Evolutionary conservation across 306 rosid genomes (phyloP).

Genomic region (Sphenostylis stenocarpa): DNA sequence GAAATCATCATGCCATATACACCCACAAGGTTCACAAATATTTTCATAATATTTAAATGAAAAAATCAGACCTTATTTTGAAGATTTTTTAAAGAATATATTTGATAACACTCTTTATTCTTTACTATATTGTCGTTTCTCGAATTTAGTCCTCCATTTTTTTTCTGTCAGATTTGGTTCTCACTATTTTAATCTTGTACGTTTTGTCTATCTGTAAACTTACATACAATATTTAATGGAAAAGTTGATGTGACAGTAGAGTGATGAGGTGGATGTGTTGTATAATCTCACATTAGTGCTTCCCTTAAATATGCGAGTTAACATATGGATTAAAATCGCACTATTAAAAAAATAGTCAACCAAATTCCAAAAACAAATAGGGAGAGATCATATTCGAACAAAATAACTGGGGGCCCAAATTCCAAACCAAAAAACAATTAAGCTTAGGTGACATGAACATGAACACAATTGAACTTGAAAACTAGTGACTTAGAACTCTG

Average conservation of each 20-base stretch:
- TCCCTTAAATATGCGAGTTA: no score
- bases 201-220: background rate
- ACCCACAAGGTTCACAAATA: background rate
- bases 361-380: no score
- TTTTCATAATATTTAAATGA: no score
- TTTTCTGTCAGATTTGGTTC: background rate
- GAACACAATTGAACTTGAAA: background rate
- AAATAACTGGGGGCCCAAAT: no score
- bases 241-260: background rate
- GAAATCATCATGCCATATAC: conserved; percentile 3
- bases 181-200: background rate
- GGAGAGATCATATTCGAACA: no score
- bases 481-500: background rate
- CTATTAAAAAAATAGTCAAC: no score
- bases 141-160: background rate
- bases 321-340: background rate
- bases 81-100: background rate
- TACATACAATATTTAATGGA: background rate
- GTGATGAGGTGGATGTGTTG: background rate
- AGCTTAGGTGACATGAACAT: background rate
- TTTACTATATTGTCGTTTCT: background rate
- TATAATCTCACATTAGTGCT: no score
- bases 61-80: background rate
- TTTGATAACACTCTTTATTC: background rate
- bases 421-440: no score